Evolutionary conservation across 352 stramenopile species (phyloP).

Genomic region (Blastocystis sp.): DNA sequence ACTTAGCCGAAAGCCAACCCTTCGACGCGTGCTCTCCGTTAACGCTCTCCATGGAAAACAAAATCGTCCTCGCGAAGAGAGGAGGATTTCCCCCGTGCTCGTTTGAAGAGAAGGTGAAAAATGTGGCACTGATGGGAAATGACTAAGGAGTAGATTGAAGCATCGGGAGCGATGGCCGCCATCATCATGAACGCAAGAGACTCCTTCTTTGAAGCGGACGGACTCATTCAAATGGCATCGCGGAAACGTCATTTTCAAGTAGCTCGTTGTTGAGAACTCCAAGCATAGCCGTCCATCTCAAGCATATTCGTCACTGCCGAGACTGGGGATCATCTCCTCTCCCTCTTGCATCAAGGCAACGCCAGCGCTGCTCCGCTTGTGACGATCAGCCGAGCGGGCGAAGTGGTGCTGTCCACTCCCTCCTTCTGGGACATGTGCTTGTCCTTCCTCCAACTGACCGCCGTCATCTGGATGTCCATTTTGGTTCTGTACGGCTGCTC

Average conservation of each 20-base stretch:
- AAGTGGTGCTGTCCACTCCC: background rate
- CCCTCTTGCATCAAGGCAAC: background rate
- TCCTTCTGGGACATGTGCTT: slow-evolving; percentile 62
- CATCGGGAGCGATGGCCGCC: slow-evolving; percentile 15
- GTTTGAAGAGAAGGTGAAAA: slow-evolving; percentile 38
- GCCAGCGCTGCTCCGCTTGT: background rate
- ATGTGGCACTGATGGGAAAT: background rate
- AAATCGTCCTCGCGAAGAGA: slow-evolving; percentile 20
- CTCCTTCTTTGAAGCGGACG: background rate
- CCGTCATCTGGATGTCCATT: slow-evolving; percentile 25
- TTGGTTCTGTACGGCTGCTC: slow-evolving; percentile 13
- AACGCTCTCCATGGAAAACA: background rate
- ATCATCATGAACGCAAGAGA: slow-evolving; percentile 42
- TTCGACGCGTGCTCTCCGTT: slow-evolving; percentile 25
- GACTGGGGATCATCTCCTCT: background rate
- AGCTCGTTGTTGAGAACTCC: too few relatives aligned
- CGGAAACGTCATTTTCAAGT: background rate
- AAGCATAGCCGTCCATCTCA: background rate
- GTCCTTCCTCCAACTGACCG: slow-evolving; percentile 49
- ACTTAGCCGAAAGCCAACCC: slow-evolving; percentile 6
- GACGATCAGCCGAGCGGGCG: background rate
- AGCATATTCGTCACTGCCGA: slow-evolving; percentile 46
- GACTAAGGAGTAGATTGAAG: slow-evolving; percentile 16
- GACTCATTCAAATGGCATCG: slow-evolving; percentile 44
- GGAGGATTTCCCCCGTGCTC: slow-evolving; percentile 17